A percentile compares a stretch with the other conserved stretches of the same genome.
Evolutionary conservation across 2,329 filamentous ascomycete species (phyloP).

Genomic region (Nectriaceae sp.): DNA sequence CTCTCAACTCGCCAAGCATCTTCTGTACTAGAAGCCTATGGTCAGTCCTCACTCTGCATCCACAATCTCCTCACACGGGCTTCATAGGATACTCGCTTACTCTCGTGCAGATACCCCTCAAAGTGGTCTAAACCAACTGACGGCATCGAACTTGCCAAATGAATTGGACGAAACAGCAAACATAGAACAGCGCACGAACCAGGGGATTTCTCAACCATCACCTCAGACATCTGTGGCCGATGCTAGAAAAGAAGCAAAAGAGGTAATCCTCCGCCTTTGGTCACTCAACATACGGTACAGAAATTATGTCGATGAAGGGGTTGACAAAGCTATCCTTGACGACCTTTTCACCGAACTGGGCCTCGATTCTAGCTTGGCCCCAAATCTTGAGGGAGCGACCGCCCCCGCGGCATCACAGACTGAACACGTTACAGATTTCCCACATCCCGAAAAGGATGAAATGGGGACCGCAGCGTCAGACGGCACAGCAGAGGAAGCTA

Average conservation of each 20-base stretch:
- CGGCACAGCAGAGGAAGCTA: slow-evolving; percentile 13
- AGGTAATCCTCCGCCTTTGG: slow-evolving; percentile 66
- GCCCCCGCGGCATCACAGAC: neutral
- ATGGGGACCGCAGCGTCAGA: neutral
- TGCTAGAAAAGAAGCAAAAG: slow-evolving; percentile 61
- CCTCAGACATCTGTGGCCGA: slow-evolving; percentile 27
- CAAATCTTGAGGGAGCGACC: slow-evolving; percentile 2
- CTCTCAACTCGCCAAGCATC: slow-evolving; percentile 21
- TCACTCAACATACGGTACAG: slow-evolving; percentile 71
- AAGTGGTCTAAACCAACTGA: too few species aligned
- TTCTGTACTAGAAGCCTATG: slow-evolving; percentile 11
- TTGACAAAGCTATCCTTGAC: slow-evolving; percentile 64
- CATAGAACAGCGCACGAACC: neutral
- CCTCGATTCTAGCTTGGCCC: slow-evolving; percentile 40
- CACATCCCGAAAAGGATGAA: neutral
- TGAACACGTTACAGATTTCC: neutral
- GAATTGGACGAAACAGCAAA: neutral
- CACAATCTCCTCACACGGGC: neutral
- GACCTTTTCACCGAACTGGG: slow-evolving; percentile 69
- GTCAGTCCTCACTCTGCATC: neutral
- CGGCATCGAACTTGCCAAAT: neutral
- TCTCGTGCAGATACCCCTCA: too few species aligned
- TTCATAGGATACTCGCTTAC: neutral
- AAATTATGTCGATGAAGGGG: slow-evolving; percentile 72
- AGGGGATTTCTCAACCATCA: neutral